Percentiles rank a stretch among this genome's conserved stretches.
These are phyloP conservation scores for Boletellus ananiceps DNA, from an alignment of 768 basidiomycete species.

Conservation along the genomic window DNA sequence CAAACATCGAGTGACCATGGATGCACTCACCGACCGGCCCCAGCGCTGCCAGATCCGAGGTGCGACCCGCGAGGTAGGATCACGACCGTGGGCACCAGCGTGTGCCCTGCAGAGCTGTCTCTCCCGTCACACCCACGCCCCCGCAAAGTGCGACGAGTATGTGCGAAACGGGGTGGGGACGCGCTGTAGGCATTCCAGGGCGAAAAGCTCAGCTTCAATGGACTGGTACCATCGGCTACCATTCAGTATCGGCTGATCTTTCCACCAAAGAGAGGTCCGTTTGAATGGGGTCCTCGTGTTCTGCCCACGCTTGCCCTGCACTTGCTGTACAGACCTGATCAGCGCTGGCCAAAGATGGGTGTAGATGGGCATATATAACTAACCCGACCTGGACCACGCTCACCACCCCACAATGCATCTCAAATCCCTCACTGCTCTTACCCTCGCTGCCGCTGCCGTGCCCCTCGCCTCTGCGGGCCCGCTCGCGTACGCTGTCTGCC, in stretches of 20 bases:
- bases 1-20: background rate
- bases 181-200: too few species aligned
- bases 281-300: too few species aligned
- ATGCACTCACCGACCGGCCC: background rate
- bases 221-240: too few species aligned
- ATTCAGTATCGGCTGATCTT: too few species aligned
- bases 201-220: too few species aligned
- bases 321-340: constrained; percentile 12
- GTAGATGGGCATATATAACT: background rate
- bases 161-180: too few species aligned
- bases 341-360: background rate
- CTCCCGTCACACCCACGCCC: constrained; percentile 57
- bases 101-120: constrained; percentile 63
- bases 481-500: constrained; percentile 19
- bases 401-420: constrained; percentile 20
- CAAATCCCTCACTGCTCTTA: constrained; percentile 15
- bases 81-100: constrained; percentile 34
- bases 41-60: constrained; percentile 24
- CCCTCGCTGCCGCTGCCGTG: constrained; percentile 11
- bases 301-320: background rate
- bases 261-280: too few species aligned
- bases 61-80: background rate
- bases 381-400: too few species aligned
- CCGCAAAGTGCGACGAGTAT: constrained; percentile 66
- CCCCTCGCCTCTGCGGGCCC: constrained; percentile 17